Conservation (phyloP, 306 rosid species). For the Ziziphus jujuba region DNA sequence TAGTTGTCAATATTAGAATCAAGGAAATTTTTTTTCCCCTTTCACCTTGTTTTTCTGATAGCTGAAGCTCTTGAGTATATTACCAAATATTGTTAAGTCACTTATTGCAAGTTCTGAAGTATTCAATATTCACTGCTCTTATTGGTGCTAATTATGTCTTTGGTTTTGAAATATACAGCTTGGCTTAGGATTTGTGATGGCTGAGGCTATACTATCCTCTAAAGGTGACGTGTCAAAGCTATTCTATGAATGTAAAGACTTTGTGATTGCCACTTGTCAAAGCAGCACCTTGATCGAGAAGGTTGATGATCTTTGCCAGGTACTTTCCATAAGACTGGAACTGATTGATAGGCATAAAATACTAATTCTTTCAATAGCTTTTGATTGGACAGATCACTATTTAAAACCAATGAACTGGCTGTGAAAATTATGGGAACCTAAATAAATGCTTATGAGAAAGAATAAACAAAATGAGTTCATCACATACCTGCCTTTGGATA, state of each 20-base stretch:
- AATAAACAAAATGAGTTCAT: no score
- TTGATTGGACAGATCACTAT: no score
- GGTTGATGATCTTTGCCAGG: constrained; percentile 87
- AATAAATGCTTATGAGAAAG: no score
- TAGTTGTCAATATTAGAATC: no score
- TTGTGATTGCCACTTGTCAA: constrained; percentile 58
- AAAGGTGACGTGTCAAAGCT: constrained; percentile 67
- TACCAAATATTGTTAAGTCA: not conserved
- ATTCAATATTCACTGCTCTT: not conserved
- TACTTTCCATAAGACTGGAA: constrained; percentile 31
- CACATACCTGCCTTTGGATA: no score
- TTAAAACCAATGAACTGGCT: no score
- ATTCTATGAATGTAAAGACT: constrained; percentile 91
- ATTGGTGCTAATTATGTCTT: constrained; percentile 39
- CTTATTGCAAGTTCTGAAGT: not conserved
- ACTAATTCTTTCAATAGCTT: not conserved
- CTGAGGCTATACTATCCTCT: constrained; percentile 60
- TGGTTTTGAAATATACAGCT: constrained; percentile 58
- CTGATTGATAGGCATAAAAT: constrained; percentile 13
- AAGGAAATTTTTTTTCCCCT: no score
- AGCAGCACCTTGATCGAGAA: constrained; percentile 52
- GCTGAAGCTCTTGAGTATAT: no score
- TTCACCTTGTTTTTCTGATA: no score
- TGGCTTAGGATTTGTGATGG: constrained; percentile 79
- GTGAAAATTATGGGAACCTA: no score